These are phyloP conservation scores for Colletotrichum sp. DNA, from an alignment of 2,329 filamentous ascomycete genomes.

Conservation along the genomic window DNA sequence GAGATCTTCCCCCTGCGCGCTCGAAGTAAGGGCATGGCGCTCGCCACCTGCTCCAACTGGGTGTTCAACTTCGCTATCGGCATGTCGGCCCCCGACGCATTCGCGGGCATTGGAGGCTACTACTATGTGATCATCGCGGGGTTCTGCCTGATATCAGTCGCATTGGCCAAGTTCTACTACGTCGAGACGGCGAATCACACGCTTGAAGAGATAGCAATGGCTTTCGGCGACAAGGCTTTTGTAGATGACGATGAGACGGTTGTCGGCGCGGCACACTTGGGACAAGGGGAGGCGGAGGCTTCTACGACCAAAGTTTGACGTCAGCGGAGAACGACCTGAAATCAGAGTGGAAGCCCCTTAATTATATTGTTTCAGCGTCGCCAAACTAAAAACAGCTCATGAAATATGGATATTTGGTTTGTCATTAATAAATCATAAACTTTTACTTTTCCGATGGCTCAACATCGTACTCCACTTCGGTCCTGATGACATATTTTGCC, in stretches of 20 bases:
- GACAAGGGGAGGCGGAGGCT: background rate
- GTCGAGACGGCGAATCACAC: background rate
- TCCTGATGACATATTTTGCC: slow-evolving; percentile 72
- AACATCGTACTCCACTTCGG: slow-evolving; percentile 75
- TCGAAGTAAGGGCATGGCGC: background rate
- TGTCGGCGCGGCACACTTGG: background rate
- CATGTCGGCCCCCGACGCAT: background rate
- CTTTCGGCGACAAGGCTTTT: background rate
- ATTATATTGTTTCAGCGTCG: no score
- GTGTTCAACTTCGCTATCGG: background rate
- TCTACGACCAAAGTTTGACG: background rate
- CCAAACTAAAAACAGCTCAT: no score
- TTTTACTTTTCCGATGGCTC: slow-evolving; percentile 27
- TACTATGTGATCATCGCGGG: background rate
- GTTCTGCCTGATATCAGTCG: background rate
- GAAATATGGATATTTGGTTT: no score
- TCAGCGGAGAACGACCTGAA: background rate
- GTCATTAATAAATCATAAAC: background rate
- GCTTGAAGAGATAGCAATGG: background rate
- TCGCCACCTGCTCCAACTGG: background rate
- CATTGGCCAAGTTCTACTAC: background rate
- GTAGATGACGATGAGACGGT: background rate
- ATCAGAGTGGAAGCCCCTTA: accelerated
- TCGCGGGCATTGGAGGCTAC: background rate
- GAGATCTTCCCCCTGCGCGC: background rate